phyloP scores from a whole-genome alignment of 371 early-diverging fungal genomes.

The Haplosporangium sp. region DNA sequence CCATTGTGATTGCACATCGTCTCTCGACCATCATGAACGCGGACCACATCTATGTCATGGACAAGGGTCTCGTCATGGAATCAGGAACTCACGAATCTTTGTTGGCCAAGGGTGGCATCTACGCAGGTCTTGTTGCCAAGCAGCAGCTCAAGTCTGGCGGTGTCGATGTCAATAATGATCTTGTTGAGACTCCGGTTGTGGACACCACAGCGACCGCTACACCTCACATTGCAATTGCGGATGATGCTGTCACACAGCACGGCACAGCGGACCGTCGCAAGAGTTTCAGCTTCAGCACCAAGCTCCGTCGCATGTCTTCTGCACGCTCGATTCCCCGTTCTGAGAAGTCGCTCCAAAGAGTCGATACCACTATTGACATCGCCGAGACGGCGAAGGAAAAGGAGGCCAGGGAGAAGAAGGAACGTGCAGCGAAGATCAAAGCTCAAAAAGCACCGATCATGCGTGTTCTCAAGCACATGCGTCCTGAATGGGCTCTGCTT shows the following conservation, averaged over 20 bases:
- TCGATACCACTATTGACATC: conserved; percentile 36
- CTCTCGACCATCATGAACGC: conserved; percentile 86
- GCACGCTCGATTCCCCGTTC: conserved; percentile 34
- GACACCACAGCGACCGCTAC: background rate
- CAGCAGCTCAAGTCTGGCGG: conserved; percentile 49
- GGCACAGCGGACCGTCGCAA: conserved; percentile 33
- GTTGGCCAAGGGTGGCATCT: conserved; percentile 62
- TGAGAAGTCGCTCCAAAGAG: conserved; percentile 40
- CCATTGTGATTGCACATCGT: conserved; percentile 77
- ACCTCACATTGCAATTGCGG: conserved; percentile 44
- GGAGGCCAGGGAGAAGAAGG: conserved; percentile 60
- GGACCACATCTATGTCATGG: conserved; percentile 86
- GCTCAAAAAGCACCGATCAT: conserved; percentile 61
- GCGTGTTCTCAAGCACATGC: conserved; percentile 62
- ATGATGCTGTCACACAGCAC: conserved; percentile 2
- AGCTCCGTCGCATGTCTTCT: conserved; percentile 52
- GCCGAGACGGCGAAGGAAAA: conserved; percentile 59
- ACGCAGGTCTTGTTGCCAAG: conserved; percentile 57
- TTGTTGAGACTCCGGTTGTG: background rate
- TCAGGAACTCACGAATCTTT: conserved; percentile 78
- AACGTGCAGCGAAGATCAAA: conserved; percentile 56
- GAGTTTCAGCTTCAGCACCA: conserved; percentile 27
- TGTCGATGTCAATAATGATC: conserved; percentile 17
- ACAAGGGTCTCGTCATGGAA: conserved; percentile 78
- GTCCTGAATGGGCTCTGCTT: conserved; percentile 62